These are phyloP conservation scores for Aspergillus sp. DNA, from an alignment of 2,329 filamentous ascomycete species.

Conservation along the genomic window DNA sequence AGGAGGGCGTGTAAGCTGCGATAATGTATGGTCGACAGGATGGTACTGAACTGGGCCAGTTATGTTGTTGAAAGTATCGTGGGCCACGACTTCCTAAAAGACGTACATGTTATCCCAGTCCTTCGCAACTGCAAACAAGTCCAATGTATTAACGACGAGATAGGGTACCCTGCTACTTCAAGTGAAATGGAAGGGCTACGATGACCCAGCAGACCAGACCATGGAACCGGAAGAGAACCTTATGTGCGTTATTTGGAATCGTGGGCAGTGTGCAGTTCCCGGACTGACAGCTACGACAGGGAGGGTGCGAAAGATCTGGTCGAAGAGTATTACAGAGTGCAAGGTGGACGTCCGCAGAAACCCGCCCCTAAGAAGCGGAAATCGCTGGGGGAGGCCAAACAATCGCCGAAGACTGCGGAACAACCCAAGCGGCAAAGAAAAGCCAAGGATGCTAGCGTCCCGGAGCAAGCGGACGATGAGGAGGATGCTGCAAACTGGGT, in stretches of 20 bases:
- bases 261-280: not conserved
- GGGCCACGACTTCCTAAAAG: constrained; percentile 28
- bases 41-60: constrained; percentile 17
- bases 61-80: constrained; percentile 35
- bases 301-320: constrained; percentile 34
- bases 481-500: constrained; percentile 28
- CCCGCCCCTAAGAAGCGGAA: constrained; percentile 26
- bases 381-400: constrained; percentile 24
- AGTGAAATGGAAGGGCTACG: constrained; percentile 44
- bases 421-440: constrained; percentile 21
- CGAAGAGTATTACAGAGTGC: constrained; percentile 32
- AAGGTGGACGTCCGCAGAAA: constrained; percentile 36
- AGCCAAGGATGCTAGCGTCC: constrained; percentile 11
- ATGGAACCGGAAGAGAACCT: constrained; percentile 40
- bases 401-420: constrained; percentile 13
- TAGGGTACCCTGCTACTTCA: constrained; percentile 32
- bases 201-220: constrained; percentile 36
- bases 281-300: constrained; percentile 18
- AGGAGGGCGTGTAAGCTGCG: constrained; percentile 29
- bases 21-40: constrained; percentile 4
- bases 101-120: constrained; percentile 15
- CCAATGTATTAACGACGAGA: constrained; percentile 11
- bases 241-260: constrained; percentile 20
- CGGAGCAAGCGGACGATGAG: constrained; percentile 12
- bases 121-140: not conserved